A percentile compares a stretch with the other conserved stretches of the same genome.
Evolutionary conservation across 2,329 filamentous ascomycete genomes (phyloP).

Genomic region (Eutypa lata): DNA sequence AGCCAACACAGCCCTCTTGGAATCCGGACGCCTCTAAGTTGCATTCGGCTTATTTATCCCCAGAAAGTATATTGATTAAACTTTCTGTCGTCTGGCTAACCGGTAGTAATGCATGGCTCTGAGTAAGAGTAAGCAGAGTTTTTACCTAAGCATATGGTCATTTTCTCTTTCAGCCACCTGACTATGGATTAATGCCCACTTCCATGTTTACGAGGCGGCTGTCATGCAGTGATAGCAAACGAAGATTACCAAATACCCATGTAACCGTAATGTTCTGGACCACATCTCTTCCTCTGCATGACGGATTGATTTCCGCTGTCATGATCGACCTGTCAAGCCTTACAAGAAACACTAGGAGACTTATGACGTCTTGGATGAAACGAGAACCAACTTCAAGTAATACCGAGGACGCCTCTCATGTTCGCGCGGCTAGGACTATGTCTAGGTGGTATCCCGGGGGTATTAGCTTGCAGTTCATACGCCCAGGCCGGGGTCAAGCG

Average conservation of each 20-base stretch:
- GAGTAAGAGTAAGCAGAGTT: background rate
- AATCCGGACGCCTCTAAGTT: background rate
- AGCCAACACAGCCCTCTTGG: background rate
- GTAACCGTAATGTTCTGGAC: background rate
- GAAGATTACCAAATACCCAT: background rate
- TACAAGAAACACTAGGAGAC: background rate
- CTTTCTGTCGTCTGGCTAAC: background rate
- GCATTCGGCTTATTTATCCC: background rate
- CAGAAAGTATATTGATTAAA: background rate
- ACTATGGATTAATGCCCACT: background rate
- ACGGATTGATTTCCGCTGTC: no score
- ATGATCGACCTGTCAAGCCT: background rate
- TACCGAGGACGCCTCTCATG: background rate
- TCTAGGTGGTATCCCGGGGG: background rate
- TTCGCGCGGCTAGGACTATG: background rate
- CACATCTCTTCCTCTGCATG: background rate
- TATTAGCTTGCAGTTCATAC: background rate
- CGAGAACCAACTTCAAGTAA: background rate
- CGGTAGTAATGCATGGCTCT: background rate
- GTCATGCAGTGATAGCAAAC: background rate
- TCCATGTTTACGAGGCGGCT: background rate
- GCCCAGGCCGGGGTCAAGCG: background rate
- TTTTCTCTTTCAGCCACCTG: background rate
- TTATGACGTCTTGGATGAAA: no score
- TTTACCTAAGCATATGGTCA: background rate